phyloP scores from a whole-genome alignment of 2,329 filamentous ascomycete species.

The Reticulascus tulasneorum region DNA sequence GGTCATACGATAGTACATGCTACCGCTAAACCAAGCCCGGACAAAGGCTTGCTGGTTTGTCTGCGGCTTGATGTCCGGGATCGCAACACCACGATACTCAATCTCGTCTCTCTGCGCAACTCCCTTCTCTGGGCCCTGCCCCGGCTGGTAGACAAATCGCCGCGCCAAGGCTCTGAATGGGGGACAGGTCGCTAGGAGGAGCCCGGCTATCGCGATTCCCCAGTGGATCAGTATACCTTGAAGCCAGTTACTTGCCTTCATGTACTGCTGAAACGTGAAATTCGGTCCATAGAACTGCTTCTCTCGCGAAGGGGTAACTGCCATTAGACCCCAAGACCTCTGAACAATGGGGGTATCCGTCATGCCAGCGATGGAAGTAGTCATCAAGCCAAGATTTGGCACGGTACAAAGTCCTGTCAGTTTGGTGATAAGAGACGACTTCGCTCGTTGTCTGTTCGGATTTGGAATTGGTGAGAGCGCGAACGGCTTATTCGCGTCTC shows the following conservation, averaged over 20 bases:
- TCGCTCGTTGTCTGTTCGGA: conserved; percentile 21
- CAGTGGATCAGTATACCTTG: conserved; percentile 48
- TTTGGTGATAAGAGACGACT: conserved; percentile 35
- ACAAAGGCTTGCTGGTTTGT: conserved; percentile 48
- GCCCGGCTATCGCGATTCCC: conserved; percentile 35
- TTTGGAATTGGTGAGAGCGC: conserved; percentile 54
- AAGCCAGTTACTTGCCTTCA: conserved; percentile 45
- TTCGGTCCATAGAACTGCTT: conserved; percentile 55
- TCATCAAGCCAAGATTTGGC: conserved; percentile 51
- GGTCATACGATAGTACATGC: conserved; percentile 60
- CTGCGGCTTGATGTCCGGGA: conserved; percentile 49
- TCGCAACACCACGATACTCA: conserved; percentile 61
- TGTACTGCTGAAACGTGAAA: conserved; percentile 55
- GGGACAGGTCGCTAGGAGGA: conserved; percentile 41
- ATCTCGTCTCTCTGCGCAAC: conserved; percentile 54
- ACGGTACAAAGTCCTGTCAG: conserved; percentile 47
- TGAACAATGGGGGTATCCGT: conserved; percentile 55
- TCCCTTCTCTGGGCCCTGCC: conserved; percentile 51
- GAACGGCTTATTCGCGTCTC: conserved; percentile 44
- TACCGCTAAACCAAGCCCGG: conserved; percentile 53
- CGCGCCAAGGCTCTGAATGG: conserved; percentile 42
- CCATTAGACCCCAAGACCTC: conserved; percentile 59
- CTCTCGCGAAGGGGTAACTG: conserved; percentile 35
- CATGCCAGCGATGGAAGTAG: conserved; percentile 45
- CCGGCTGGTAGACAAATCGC: conserved; percentile 46